phyloP scores from a whole-genome alignment of 2,329 filamentous ascomycete genomes.

The Fusarium newnesense region DNA sequence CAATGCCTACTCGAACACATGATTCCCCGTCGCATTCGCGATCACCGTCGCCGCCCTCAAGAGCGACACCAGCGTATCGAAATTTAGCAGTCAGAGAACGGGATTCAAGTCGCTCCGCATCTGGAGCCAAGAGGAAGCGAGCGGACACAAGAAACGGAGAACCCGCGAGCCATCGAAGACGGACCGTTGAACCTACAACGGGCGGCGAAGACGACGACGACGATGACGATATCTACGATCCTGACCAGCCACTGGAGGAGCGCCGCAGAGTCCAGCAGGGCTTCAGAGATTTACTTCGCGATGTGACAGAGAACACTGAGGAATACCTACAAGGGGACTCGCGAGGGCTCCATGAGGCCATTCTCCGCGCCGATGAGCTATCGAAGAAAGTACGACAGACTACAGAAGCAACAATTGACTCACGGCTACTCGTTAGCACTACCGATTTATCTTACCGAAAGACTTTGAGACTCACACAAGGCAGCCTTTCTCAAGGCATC shows the following conservation, averaged over 20 bases:
- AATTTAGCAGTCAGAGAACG: conserved; percentile 43
- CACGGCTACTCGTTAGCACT: conserved; percentile 82
- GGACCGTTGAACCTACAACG: conserved; percentile 39
- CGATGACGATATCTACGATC: conserved; percentile 72
- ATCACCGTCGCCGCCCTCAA: conserved; percentile 35
- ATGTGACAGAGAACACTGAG: conserved; percentile 73
- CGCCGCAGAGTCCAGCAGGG: conserved; percentile 76
- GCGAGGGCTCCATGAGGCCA: conserved; percentile 70
- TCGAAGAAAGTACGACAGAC: conserved; percentile 84
- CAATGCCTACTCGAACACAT: conserved; percentile 35
- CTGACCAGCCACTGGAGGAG: conserved; percentile 81
- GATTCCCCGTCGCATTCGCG: conserved; percentile 37
- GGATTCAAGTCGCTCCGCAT: conserved; percentile 32
- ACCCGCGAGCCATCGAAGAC: conserved; percentile 37
- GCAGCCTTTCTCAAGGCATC: conserved; percentile 77
- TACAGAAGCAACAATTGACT: conserved; percentile 89
- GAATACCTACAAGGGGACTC: conserved; percentile 76
- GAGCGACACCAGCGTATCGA: conserved; percentile 33
- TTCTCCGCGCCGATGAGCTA: conserved; percentile 73
- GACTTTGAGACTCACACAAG: conserved; percentile 77
- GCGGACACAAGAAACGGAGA: conserved; percentile 39
- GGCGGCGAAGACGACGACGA: conserved; percentile 32
- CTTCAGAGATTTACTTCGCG: conserved; percentile 73
- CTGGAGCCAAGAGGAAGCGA: conserved; percentile 49
- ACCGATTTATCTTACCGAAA: conserved; percentile 85